phyloP scores from a whole-genome alignment of 1,139 yeast genomes.

The Suhomyces wounanorum region DNA sequence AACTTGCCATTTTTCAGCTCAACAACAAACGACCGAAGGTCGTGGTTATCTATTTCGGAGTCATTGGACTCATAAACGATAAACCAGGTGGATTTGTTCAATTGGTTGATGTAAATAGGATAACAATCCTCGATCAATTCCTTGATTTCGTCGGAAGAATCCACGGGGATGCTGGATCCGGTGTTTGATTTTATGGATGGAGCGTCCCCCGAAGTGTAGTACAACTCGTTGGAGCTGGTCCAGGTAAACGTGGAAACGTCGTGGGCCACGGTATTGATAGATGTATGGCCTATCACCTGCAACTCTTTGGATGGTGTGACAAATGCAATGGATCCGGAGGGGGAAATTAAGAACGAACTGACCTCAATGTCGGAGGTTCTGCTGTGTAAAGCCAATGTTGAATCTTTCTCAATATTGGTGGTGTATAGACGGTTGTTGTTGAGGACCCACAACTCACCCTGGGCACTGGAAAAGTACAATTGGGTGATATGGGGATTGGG shows the following conservation, averaged over 20 bases:
- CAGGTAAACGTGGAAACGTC: not conserved
- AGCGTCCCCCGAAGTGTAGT: conserved; percentile 1
- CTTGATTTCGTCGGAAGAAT: conserved; percentile 8
- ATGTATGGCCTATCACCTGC: not conserved
- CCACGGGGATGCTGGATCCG: conserved; percentile 1
- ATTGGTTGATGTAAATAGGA: conserved; percentile 11
- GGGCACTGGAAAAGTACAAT: conserved; percentile 23
- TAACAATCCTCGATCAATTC: conserved; percentile 3
- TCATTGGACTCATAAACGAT: conserved; percentile 26
- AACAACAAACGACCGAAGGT: conserved; percentile 20
- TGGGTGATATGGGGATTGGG: conserved; percentile 21
- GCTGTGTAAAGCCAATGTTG: not conserved
- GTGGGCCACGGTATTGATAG: not conserved
- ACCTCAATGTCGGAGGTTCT: not conserved
- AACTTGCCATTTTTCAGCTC: conserved; percentile 16
- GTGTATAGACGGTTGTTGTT: not conserved
- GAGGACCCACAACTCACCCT: conserved; percentile 3
- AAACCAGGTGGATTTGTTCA: conserved; percentile 18
- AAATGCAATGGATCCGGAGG: not conserved
- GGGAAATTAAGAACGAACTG: not conserved
- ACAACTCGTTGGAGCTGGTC: not conserved
- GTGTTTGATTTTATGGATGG: conserved; percentile 5
- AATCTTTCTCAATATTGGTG: not conserved
- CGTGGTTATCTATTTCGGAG: conserved; percentile 26
- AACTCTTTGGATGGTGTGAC: not conserved